Evolutionary conservation across 2,329 filamentous ascomycete genomes (phyloP).

Genomic region (Xylaria arbuscula): DNA sequence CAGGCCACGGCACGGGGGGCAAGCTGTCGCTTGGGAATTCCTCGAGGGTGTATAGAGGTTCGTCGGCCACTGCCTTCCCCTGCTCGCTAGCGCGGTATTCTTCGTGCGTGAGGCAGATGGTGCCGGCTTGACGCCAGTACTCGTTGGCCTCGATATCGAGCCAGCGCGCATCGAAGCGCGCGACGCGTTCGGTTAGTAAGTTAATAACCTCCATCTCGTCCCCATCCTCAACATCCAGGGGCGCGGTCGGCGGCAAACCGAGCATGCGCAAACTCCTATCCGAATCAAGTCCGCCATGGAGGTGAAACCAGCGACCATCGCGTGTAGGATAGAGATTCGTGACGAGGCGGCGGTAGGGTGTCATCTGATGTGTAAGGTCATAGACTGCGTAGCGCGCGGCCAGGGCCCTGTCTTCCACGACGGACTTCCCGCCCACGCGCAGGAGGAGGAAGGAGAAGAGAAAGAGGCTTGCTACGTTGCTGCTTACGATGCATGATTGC

Average conservation of each 20-base stretch:
- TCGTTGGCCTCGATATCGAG: conserved; percentile 51
- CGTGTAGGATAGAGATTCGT: conserved; percentile 52
- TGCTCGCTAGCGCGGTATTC: conserved; percentile 50
- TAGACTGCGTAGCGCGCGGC: conserved; percentile 42
- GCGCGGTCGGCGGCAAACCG: conserved; percentile 42
- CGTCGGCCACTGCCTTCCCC: conserved; percentile 43
- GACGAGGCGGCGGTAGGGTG: conserved; percentile 49
- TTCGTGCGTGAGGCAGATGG: conserved; percentile 49
- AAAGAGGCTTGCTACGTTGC: conserved; percentile 48
- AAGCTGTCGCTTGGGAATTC: conserved; percentile 39
- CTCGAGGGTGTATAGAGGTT: conserved; percentile 46
- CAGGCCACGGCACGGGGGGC: conserved; percentile 46
- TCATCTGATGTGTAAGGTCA: conserved; percentile 44
- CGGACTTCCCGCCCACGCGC: conserved; percentile 41
- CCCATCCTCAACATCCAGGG: conserved; percentile 41
- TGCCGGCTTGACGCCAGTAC: conserved; percentile 50
- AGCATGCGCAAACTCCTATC: conserved; percentile 49
- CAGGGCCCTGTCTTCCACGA: conserved; percentile 39
- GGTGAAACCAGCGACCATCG: conserved; percentile 52
- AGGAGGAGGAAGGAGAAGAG: conserved; percentile 48
- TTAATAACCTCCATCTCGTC: conserved; percentile 48
- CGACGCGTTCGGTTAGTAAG: conserved; percentile 42
- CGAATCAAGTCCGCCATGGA: conserved; percentile 52
- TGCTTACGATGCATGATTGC: conserved; percentile 46
- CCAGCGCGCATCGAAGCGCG: conserved; percentile 45